These are phyloP conservation scores for Globisporangium nodosum DNA, from an alignment of 352 stramenopile species.

Conservation along the genomic window DNA sequence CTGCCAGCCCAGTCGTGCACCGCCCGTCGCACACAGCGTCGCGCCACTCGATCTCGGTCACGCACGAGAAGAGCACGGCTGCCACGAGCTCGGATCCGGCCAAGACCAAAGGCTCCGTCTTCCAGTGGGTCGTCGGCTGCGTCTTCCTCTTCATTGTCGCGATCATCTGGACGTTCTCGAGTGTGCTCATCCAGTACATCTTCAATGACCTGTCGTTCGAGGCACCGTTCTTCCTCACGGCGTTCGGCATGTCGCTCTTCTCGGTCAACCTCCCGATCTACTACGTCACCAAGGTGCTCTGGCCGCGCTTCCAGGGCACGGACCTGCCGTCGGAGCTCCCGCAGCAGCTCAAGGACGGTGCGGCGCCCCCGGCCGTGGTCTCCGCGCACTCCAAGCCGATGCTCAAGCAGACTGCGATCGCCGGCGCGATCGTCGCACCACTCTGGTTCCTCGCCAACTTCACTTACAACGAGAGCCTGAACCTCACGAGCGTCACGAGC, in stretches of 20 bases:
- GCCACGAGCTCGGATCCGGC: not conserved
- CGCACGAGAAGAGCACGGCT: not conserved
- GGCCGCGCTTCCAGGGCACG: conserved; percentile 28
- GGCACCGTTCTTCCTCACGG: conserved; percentile 86
- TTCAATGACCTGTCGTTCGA: conserved; percentile 85
- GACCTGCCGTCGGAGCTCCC: conserved; percentile 15
- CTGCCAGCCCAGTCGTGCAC: conserved; percentile 6
- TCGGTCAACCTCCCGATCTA: conserved; percentile 77
- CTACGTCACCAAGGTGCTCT: conserved; percentile 53
- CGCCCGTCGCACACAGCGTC: conserved; percentile 1
- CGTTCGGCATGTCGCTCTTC: conserved; percentile 85
- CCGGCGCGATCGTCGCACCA: conserved; percentile 68
- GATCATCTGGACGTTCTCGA: conserved; percentile 81
- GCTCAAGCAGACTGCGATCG: conserved; percentile 31
- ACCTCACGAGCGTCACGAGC: conserved; percentile 91
- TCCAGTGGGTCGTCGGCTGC: conserved; percentile 66
- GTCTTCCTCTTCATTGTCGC: conserved; percentile 70
- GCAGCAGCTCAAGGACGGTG: conserved; percentile 23
- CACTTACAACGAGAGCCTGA: conserved; percentile 92
- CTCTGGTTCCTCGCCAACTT: conserved; percentile 96
- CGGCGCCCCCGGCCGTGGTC: conserved; percentile 15
- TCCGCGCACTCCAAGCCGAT: conserved; percentile 7
- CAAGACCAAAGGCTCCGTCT: conserved; percentile 25
- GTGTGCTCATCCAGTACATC: conserved; percentile 87
- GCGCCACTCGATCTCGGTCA: conserved; percentile 8